Percentiles rank a stretch among this genome's conserved stretches.
Conservation (phyloP, 179 eudicot genomes). For the Amaranthus tricolor region DNA sequence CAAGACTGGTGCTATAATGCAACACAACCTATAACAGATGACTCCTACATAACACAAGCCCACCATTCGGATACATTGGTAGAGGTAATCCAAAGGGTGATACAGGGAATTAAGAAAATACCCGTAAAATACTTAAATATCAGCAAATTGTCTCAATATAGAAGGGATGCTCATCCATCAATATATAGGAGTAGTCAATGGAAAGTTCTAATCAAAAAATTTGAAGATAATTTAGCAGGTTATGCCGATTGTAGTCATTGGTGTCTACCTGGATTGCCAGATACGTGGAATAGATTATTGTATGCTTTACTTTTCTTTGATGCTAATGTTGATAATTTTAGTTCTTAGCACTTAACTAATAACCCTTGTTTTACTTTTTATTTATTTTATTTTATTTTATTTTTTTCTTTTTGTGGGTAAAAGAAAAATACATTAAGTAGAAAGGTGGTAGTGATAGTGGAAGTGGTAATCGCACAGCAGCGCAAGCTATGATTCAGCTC, state of each 20-base stretch:
- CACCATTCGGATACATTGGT: conserved; percentile 21
- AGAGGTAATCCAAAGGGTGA: conserved; percentile 9
- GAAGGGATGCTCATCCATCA: conserved; percentile 44
- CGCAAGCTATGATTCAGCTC: no score
- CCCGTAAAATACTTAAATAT: conserved; percentile 36
- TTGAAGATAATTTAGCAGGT: conserved; percentile 6
- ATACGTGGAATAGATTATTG: conserved; percentile 46
- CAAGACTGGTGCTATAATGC: conserved; percentile 33
- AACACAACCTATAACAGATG: conserved; percentile 32
- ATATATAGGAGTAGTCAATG: conserved; percentile 28
- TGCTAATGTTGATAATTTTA: background rate
- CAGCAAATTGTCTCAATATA: conserved; percentile 34
- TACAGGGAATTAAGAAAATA: conserved; percentile 10
- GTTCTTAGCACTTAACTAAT: background rate
- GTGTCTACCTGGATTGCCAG: conserved; percentile 51
- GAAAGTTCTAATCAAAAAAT: conserved; percentile 16
- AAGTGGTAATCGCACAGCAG: no score
- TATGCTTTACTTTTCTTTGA: conserved; percentile 37
- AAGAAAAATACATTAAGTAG: no score
- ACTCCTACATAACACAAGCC: conserved; percentile 9
- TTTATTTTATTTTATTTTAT: background rate
- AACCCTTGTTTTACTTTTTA: background rate
- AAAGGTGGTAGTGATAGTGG: no score
- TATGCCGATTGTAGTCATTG: conserved; percentile 49
- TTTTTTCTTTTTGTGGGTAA: background rate